Base-by-base conservation (phyloP, 768 basidiomycete genomes). In the Antrodiella citrinella region DNA sequence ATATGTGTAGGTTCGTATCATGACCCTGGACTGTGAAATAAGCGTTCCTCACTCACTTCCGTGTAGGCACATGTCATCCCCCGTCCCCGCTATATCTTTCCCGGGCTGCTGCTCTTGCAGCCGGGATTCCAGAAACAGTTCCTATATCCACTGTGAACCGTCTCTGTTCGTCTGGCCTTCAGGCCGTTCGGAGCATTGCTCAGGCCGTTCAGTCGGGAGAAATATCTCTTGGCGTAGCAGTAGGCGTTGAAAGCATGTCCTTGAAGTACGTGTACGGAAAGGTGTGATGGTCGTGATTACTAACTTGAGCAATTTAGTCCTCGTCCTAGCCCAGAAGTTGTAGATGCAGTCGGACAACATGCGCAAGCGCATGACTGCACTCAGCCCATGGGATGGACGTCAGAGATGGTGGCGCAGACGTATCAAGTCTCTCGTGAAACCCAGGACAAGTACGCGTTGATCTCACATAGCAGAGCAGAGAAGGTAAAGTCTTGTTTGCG, bases 371-470 rank as follows among this genome's bases (percentile, higher is more conserved):
- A 81, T 60, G 88, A 92, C 60, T 86, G 84, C 59, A 78, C 85
- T 39, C 82, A 87, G 72, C 85, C 89, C 10, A 93, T 93, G 92
- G 92, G 92, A 45, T 99, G 91, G 91, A 93, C 91, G 1, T 88
- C 88, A 3, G 91, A 93, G 65, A 83, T 88, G 81, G 88, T 92
- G 19, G 88, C 91, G n/a, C 66, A 83, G 59, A 70, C 77, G 5
- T 93, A 82, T 69, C 75, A 81, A n/a, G 67, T 93, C 51, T 73
- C 89, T 3, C 83, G 94, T 26, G 69, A 81, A 61, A 83, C 76
- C 57, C 94, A 97, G 66, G 95, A 98, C 64, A 76, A 89, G 49
- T 94, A 90, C 62, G 94, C 94, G 0, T 74, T 90, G 47, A 80
- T 88, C 47, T 94, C 91, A 5, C 93, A 94, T 65, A 81, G 76